Evolutionary conservation across 2,329 filamentous ascomycete genomes (phyloP), one percentile per base, ranked within the genome.

Genomic region (Ophiostoma sp.): DNA sequence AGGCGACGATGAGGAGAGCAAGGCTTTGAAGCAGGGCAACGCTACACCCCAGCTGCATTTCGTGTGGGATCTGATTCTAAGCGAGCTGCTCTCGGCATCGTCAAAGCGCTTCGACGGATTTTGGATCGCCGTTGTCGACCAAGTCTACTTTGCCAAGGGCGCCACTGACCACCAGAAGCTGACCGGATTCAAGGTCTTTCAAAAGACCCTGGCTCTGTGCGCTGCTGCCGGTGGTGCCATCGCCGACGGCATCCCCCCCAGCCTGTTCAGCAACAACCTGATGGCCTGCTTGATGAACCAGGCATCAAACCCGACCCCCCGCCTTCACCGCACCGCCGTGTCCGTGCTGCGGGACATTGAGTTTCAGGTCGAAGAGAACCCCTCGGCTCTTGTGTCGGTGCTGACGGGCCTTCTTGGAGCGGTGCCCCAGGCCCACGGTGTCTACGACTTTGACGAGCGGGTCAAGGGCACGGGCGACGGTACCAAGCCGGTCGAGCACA

Each of bases 131-230:
- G 89, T 92, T 70, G 89, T 98, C 72, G 94, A 97, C 79, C 91
- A 94, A 77, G 90, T 91, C 10, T 84, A 97, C 3, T 97, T 98
- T 77, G 90, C 92, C 6, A 87, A 90, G 70, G 88, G 86, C 13
- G 90, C 94, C 8, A 96, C 93, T 1, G 89, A 94, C 62, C 92
- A 94, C 75, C 90, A 96, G 70, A 98, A 97, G 79, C 93, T 92
- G 76, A 93, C 93, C 79, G 95, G 95, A 0, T 94, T 98, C 79
- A 88, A 94, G 76, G 86, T 98, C 2, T 92, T 97, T 76, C 88
- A 90, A 75, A 92, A 90, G 76, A 87, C 93, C 75, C 80, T 97
- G 4, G 81, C 84, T 64, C 81, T 81, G 3, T 79, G 85, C 10
- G 81, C 83, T 41, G 68, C 64, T 0, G n/a, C 57, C 39, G 68